phyloP scores from a whole-genome alignment of 2,329 filamentous ascomycete genomes.

The Colletotrichum sublineola region DNA sequence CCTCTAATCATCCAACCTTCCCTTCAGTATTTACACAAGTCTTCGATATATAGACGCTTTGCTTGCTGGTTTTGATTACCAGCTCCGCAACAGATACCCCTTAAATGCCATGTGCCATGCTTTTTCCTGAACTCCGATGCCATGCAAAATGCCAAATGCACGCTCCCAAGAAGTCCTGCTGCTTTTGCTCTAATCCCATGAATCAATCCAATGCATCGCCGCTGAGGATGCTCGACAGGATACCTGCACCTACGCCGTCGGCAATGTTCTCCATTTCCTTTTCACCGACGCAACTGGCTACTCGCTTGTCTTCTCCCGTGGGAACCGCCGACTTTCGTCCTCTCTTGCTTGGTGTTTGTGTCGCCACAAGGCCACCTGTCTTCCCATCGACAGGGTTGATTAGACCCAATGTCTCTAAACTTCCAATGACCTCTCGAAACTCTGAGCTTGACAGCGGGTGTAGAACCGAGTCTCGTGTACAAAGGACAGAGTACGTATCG shows the following conservation, averaged over 20 bases:
- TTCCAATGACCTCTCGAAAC: constrained; percentile 92
- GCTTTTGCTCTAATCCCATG: constrained; percentile 34
- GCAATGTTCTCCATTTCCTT: constrained; percentile 82
- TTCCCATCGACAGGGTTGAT: constrained; percentile 79
- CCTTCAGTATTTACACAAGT: constrained; percentile 22
- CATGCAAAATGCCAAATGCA: constrained; percentile 32
- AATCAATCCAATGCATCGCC: constrained; percentile 69
- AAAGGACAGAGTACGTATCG: constrained; percentile 85
- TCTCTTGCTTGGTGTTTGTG: constrained; percentile 80
- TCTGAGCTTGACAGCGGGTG: constrained; percentile 92
- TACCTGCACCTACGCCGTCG: constrained; percentile 71
- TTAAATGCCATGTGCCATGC: constrained; percentile 43
- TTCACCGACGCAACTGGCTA: constrained; percentile 84
- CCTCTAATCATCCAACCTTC: not conserved
- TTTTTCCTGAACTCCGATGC: constrained; percentile 40
- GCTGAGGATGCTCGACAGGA: constrained; percentile 72
- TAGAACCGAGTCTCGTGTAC: constrained; percentile 87
- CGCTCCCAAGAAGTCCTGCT: constrained; percentile 17
- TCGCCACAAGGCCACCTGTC: constrained; percentile 73
- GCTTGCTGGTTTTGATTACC: constrained; percentile 3
- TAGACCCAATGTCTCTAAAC: constrained; percentile 88
- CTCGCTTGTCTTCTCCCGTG: constrained; percentile 78
- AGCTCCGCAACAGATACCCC: constrained; percentile 13
- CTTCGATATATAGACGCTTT: constrained; percentile 1
- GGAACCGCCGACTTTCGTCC: constrained; percentile 68